Conservation (phyloP, 139 green algal species). For the Asterochloris erici region DNA sequence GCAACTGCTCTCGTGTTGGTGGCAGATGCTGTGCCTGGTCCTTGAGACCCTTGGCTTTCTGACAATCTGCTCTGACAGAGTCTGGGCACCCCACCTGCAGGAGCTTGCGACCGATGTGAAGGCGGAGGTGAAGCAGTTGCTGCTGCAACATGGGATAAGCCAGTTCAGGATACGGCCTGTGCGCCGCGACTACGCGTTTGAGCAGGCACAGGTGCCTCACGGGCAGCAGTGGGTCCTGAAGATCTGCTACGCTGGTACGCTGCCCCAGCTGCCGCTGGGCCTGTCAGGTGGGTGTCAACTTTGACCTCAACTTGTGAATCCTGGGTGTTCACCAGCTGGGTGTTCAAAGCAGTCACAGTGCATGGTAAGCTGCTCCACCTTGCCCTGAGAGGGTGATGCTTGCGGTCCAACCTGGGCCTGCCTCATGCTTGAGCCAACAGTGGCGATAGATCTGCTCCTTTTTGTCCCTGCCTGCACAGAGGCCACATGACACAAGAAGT, state of each 20-base stretch:
- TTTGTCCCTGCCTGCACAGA: too few species aligned
- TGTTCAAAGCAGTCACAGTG: too few species aligned
- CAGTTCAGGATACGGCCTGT: conserved; percentile 83
- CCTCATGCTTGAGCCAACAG: too few species aligned
- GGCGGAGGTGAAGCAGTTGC: conserved; percentile 67
- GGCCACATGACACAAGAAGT: too few species aligned
- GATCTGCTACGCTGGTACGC: conserved; percentile 65
- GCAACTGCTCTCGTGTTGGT: too few species aligned
- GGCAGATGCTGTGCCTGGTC: too few species aligned
- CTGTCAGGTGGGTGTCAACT: conserved; percentile 33
- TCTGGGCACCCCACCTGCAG: conserved; percentile 19
- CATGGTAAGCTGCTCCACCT: too few species aligned
- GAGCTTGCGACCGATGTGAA: conserved; percentile 59
- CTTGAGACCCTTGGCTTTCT: too few species aligned
- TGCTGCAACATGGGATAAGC: conserved; percentile 60
- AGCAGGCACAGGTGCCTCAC: conserved; percentile 66
- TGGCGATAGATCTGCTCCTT: too few species aligned
- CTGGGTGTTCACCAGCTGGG: neutral
- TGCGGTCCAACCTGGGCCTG: too few species aligned
- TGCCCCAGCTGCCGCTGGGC: conserved; percentile 58
- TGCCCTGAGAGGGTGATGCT: too few species aligned
- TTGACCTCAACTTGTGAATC: neutral
- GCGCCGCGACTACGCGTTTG: conserved; percentile 91
- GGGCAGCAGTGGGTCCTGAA: conserved; percentile 93
- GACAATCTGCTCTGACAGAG: too few species aligned